Evolutionary conservation across 345 rosid species (phyloP), one percentile per base, ranked within the genome.

Genomic region (Boechera divaricarpa): DNA sequence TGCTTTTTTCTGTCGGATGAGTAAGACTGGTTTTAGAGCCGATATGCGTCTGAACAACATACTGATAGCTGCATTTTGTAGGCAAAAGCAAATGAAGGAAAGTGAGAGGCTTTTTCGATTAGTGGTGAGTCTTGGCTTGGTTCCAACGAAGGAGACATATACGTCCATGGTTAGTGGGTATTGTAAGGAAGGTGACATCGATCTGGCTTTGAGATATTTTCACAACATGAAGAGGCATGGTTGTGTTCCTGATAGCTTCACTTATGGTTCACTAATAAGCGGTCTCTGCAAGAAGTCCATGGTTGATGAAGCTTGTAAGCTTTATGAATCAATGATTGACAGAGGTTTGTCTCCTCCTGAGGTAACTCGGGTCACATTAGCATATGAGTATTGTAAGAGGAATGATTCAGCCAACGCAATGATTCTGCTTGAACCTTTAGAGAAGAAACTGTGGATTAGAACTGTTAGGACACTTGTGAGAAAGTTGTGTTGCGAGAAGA

Each of bases 91-190:
- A 76, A 85, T 89, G 87, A 79, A 82, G 69, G 92, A 91, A 74
- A 86, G 97, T 26, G 91, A 87, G 86, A 83, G 71, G 67, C 79
- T 94, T 72, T 87, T 87, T 53, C 73, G 61, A 41, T 84, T 83
- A 76, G 89, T 83, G 31, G 73, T 86, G 56, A 71, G 80, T 56
- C 79, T 75, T 9, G 89, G 90, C 9, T 84, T 92, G 70, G 81
- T 85, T 78, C 97, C 97, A 53, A 89, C 92, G 11, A 94, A 90
- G 80, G 90, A 94, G 87, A 94, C 97, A 11, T 94, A 84, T 77
- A 90, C 98, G 3, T 92, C 97, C 15, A 85, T 92, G 91, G 83
- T 94, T 6, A 76, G 93, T 39, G 97, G 97, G 44, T 87, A 85
- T 73, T 84, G 90, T 75, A 83, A 87, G 45, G 89, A 78, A 65